Base-by-base conservation (phyloP, 2,329 filamentous ascomycete species). In the Colletotrichum tropicale region DNA sequence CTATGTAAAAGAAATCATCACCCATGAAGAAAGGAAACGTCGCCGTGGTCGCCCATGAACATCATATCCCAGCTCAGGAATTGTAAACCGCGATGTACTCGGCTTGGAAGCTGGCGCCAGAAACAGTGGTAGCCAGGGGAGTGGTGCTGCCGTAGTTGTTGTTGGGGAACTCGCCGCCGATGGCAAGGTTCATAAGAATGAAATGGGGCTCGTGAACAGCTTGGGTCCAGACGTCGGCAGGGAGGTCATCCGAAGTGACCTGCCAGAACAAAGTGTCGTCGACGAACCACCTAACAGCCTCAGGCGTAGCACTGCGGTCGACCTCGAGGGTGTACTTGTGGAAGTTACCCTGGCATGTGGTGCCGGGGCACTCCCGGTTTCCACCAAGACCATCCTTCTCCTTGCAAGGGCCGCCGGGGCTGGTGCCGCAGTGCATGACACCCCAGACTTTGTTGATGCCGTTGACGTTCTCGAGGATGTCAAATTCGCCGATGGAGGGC, bases 391-490 rank as follows among this genome's bases (percentile, higher is more conserved):
- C 86, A 48, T 79, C 80, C 21, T 82, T 81, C 79, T 88, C 87
- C 64, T 83, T 82, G 80, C 87, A 88, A 2, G 83, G 83, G 1
- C 87, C 87, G n/a, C 84, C 85, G 2, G 81, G 80, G 67, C 80
- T 80, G 6, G 77, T 77, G 73, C 86, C 86, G 80, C 87, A 89
- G 80, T 89, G 87, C 13, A 86, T 78, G 0, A 84, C 85, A 66
- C 85, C 81, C 78, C 82, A 85, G 48, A 83, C 81, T 21, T 75
- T 80, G 38, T 76, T 34, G 32, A 80, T 76, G 36, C 87, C 87
- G 79, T 88, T 88, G 70, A 85, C 78, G 10, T 81, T 80, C 80
- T 88, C 87, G 73, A 88, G 78, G 62, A 89, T 83, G 80, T 89
- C 87, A 55, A 88, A 81, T 80, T 89, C 87, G 68, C 85, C 85